These are phyloP conservation scores for Gastrodia elata DNA, from an alignment of 106 monocot genomes.

Conservation along the genomic window DNA sequence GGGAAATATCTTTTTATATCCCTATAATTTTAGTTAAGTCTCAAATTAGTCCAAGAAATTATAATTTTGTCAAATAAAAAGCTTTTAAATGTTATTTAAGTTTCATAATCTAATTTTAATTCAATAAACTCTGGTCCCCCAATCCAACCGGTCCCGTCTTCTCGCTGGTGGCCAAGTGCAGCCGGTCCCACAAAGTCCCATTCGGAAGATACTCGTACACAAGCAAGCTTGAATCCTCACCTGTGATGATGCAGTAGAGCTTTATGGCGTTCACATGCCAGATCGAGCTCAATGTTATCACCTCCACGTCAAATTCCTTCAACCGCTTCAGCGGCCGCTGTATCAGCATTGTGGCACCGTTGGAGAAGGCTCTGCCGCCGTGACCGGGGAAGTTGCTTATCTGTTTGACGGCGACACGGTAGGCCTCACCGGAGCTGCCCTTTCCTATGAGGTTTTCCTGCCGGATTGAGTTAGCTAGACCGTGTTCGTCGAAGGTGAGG, in stretches of 20 bases:
- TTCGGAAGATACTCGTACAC: slow-evolving; percentile 86
- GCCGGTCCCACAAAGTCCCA: slow-evolving; percentile 72
- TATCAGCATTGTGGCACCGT: slow-evolving; percentile 22
- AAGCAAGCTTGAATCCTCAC: slow-evolving; percentile 61
- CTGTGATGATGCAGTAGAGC: slow-evolving; percentile 82
- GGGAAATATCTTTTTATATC: too few relatives aligned
- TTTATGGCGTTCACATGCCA: slow-evolving; percentile 87
- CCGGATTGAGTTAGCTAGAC: slow-evolving; percentile 43
- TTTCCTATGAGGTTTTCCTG: slow-evolving; percentile 74
- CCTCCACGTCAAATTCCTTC: slow-evolving; percentile 71
- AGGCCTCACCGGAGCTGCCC: slow-evolving; percentile 87
- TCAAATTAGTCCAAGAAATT: too few relatives aligned
- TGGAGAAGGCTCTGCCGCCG: neutral
- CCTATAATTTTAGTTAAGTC: too few relatives aligned
- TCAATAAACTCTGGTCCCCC: slow-evolving; percentile 51
- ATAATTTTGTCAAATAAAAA: too few relatives aligned
- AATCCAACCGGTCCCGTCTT: slow-evolving; percentile 32
- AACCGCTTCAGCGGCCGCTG: slow-evolving; percentile 15
- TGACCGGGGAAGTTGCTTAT: slow-evolving; percentile 12
- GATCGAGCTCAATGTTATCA: slow-evolving; percentile 56
- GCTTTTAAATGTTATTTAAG: too few relatives aligned
- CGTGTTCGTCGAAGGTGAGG: slow-evolving; percentile 60
- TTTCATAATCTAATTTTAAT: too few relatives aligned
- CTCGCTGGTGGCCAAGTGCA: slow-evolving; percentile 31
- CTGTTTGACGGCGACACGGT: slow-evolving; percentile 87